Evolutionary conservation across 108 stramenopile genomes (phyloP), one percentile per base, ranked within the genome.

Genomic region (Cylindrotheca fusiformis): DNA sequence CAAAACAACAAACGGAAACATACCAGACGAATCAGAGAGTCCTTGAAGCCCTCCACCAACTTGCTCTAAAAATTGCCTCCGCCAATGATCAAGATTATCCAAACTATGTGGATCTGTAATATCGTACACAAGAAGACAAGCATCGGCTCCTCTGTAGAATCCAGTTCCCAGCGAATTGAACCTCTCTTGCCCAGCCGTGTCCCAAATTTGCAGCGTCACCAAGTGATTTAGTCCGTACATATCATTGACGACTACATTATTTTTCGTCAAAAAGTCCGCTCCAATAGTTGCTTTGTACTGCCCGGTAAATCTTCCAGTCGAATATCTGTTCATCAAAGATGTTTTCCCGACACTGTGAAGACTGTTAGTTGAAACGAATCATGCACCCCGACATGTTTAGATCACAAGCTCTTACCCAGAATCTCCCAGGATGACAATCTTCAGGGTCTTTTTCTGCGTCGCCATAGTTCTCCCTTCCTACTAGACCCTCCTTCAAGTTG

Each of bases 231-330:
- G 69, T 24, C 85, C 87, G 22, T 68, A 85, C 30, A 65, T 48
- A 48, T 81, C 84, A 53, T 78, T 84, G 29, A 84, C 76, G 28
- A 91, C 64, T 28, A 82, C 81, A 47, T 95, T 77, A 26, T 97
- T 94, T 63, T 97, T 97, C 49, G 85, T 80, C 24, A 96, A 67
- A 63, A 98, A 98, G 60, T 99, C 99, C 10, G 97, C 97, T 4
- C 99, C 99, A 59, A 99, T 99, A 0, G 99, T 99, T 4, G 97
- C 96, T 64, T 97, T 98, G 83, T 98, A 98, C 70, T 95, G 94
- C 8, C 86, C 93, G 2, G 91, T 93, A 65, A 97, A 99, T 51
- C 85, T 83, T 47, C 97, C 88, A 23, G 96, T 90, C 27, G 95
- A 93, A 66, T 95, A 98, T 56, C 97, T 96, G 80, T 98, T 97